phyloP scores from a whole-genome alignment of 331 rosid species.

The Stylosanthes scabra region DNA sequence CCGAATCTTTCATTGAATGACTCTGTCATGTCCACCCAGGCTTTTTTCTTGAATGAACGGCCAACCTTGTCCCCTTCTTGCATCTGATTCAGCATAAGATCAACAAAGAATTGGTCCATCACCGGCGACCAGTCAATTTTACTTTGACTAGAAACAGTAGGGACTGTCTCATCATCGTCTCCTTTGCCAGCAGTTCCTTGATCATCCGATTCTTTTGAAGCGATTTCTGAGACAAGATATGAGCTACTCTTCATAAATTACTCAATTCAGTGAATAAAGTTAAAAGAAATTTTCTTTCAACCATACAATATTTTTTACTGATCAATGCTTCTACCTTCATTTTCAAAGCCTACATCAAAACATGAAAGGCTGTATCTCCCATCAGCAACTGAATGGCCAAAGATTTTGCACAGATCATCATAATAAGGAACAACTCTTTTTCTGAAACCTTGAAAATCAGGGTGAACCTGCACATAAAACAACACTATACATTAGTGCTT shows the following conservation, averaged over 20 bases:
- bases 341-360: conserved; percentile 57
- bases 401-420: conserved; percentile 59
- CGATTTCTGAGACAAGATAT: conserved; percentile 43
- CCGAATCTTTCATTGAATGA: conserved; percentile 52
- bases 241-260: neutral
- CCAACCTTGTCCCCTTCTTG: conserved; percentile 56
- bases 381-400: conserved; percentile 68
- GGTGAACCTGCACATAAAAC: conserved; percentile 56
- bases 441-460: conserved; percentile 52
- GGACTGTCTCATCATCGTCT: conserved; percentile 40
- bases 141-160: conserved; percentile 37
- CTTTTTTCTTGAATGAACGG: conserved; percentile 51
- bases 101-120: conserved; percentile 64
- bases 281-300: conserved; percentile 10
- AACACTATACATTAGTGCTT: conserved; percentile 13
- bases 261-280: conserved; percentile 20
- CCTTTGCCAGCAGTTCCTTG: conserved; percentile 34
- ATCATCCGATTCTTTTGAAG: conserved; percentile 48
- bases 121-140: conserved; percentile 65
- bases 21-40: conserved; percentile 59
- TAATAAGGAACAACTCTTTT: conserved; percentile 46
- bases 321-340: conserved; percentile 51
- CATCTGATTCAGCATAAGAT: conserved; percentile 61
- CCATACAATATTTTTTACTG: conserved; percentile 24
- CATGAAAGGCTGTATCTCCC: conserved; percentile 76